Base-by-base conservation (phyloP, 371 early-diverging fungal species). In the Apophysomyces ossiformis region DNA sequence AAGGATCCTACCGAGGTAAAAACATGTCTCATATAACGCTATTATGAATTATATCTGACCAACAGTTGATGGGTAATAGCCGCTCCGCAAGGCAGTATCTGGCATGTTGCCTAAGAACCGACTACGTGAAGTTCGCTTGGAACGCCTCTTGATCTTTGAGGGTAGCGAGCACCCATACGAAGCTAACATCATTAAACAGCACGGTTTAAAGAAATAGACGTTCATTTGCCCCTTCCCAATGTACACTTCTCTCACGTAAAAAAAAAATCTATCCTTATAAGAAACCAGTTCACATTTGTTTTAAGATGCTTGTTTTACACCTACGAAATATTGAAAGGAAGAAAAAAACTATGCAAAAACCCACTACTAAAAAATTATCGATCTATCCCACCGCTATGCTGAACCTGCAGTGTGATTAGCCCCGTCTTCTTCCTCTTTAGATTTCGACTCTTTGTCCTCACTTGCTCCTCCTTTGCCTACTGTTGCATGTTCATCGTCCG, bases 31-130 rank as follows among this genome's bases (percentile, higher is more conserved):
- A 59, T 41, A 18, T 7, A 43, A 0, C n/a, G n/a, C 36, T 8
- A 64, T 0, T 38, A 26, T 26, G 2, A 26, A 26, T 57, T 0
- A 37, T 7, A 64, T 35, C 32, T 56, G 37, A 35, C 37, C 45
- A 21, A 39, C 35, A 13, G 32, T 26, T 41, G 41, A 41, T 13
- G 13, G 13, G 13, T 39, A 18, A 16, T 54, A 88, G 78, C 86
- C 92, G 68, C 85, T 99, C 62, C 89, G 92, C 61, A 94, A 94
- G 75, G 98, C 98, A 13, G 91, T 99, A 37, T 95, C 91, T 7
- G 98, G 98, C 59, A 96, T 96, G 96, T 78, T 99, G 69, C 98
- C 99, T 37, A 97, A 97, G 77, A 97, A 96, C 81, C 87, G 88
- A 65, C 85, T 97, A 66, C 87, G 98, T 37, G 87, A 92, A 60